Base-by-base conservation (phyloP, 1,139 yeast species). In the Candida sojae region DNA sequence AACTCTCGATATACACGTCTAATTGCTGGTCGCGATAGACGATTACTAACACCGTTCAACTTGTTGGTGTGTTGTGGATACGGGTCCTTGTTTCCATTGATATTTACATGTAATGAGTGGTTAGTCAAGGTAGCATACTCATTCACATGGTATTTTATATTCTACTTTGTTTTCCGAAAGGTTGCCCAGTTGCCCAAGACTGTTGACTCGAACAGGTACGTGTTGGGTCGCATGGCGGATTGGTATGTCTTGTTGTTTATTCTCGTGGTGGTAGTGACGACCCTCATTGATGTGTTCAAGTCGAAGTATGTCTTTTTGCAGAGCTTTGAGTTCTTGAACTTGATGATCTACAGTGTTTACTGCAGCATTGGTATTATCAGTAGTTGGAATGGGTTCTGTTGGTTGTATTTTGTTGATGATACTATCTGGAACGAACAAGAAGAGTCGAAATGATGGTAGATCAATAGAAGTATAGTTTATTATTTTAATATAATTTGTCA, bases 301-400 rank as follows among this genome's bases (percentile, higher is more conserved):
- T 59, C 73, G 50, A 80, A 73, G 54, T 77, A 75, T 53, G 77
- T 64, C 30, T 55, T 81, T 6, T 68, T 86, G 53, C 71, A 72
- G 49, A 79, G 70, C 54, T 73, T 83, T 52, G 88, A 89, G 63
- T 93, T 91, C 61, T 70, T 89, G 52, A 83, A 89, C 45, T 75
- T 93, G 54, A 89, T 93, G 89, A 69, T 84, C 8, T 80, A 89
- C 48, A 89, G 97, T 56, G 86, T 89, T 2, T 92, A 92, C 66
- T 90, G 97, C 64, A 83, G 91, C 0, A 56, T 89, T 31, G 99
- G 99, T 6, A 83, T 93, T 2, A 75, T 92, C 5, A 80, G 91
- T 43, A 84, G 96, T 48, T 95, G 97, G 96, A 81, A 87, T 53
- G 95, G 96, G 1, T 81, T 93, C 55, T 82, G 88, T 49, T 90